Conservation (phyloP, 225 moss, liverwort and hornwort species). For the Rhytidiadelphus loreus region DNA sequence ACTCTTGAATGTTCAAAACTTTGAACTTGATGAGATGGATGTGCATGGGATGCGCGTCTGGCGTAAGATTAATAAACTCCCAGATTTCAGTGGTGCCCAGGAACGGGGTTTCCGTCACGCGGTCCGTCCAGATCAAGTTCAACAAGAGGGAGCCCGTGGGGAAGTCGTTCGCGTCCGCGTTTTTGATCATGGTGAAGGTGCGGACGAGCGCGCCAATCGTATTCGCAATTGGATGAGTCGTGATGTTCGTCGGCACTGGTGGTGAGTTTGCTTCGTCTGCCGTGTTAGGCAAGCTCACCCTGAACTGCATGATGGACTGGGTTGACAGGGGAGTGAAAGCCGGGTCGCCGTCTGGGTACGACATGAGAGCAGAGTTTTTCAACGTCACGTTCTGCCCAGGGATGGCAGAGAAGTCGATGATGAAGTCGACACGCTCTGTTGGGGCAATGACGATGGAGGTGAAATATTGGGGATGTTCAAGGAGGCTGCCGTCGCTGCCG, state of each 20-base stretch:
- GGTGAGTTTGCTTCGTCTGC: background rate
- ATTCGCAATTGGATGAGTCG: background rate
- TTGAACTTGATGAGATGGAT: slow-evolving; percentile 45
- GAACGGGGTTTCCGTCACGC: slow-evolving; percentile 11
- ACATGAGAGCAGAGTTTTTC: slow-evolving; percentile 47
- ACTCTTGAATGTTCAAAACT: slow-evolving; percentile 8
- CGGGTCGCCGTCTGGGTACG: slow-evolving; percentile 29
- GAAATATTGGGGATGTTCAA: slow-evolving; percentile 10
- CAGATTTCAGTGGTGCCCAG: slow-evolving; percentile 17
- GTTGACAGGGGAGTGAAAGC: background rate
- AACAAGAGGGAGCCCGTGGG: slow-evolving; percentile 14
- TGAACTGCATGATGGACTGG: slow-evolving; percentile 28
- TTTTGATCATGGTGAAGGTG: slow-evolving; percentile 10
- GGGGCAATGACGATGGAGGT: slow-evolving; percentile 3
- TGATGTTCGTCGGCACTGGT: background rate
- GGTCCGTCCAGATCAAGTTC: slow-evolving; percentile 10
- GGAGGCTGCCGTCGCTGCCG: slow-evolving; percentile 51
- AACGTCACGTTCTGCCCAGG: slow-evolving; percentile 14
- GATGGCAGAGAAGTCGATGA: slow-evolving; percentile 41
- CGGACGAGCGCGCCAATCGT: background rate
- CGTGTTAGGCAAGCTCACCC: background rate
- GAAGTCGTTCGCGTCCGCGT: background rate
- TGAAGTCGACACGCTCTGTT: slow-evolving; percentile 39
- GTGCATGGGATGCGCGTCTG: slow-evolving; percentile 50
- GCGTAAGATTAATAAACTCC: slow-evolving; percentile 39